Conservation (phyloP, 257 asterid genomes). For the Cynanchum wilfordii region DNA sequence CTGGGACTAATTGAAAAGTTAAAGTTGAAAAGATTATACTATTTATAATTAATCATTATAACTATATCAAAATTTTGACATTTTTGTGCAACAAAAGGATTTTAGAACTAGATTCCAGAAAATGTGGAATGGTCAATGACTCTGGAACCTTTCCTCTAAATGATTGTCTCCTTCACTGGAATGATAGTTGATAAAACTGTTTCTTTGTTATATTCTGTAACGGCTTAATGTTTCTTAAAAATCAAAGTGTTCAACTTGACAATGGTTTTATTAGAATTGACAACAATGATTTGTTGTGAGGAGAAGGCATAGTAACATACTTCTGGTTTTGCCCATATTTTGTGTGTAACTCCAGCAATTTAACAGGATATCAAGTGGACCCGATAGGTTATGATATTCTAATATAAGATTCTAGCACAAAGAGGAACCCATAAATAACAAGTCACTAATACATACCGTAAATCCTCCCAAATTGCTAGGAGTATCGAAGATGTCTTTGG, state of each 20-base stretch:
- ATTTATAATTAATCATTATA: neutral
- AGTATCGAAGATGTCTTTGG: slow-evolving; percentile 87
- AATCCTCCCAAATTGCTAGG: slow-evolving; percentile 92
- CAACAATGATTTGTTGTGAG: neutral
- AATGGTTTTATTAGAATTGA: too few species aligned
- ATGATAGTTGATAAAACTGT: neutral
- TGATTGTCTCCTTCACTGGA: neutral
- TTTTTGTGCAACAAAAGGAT: slow-evolving; percentile 6
- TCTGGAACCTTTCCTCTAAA: neutral
- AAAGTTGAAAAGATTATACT: neutral
- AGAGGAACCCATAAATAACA: neutral
- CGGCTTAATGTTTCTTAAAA: neutral
- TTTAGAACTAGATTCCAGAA: slow-evolving; percentile 1
- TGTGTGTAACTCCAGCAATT: neutral
- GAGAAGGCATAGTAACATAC: neutral
- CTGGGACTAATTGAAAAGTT: neutral
- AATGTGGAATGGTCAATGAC: neutral
- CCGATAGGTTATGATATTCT: neutral
- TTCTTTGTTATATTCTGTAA: neutral
- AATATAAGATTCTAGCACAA: neutral
- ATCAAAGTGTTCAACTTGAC: neutral
- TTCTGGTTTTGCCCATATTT: neutral
- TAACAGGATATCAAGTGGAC: neutral
- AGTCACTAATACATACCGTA: slow-evolving; percentile 50
- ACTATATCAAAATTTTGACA: neutral